Evolutionary conservation across 1,284 basidiomycete species (phyloP), one percentile per base, ranked within the genome.

Genomic region (Leccinum fuscescens): DNA sequence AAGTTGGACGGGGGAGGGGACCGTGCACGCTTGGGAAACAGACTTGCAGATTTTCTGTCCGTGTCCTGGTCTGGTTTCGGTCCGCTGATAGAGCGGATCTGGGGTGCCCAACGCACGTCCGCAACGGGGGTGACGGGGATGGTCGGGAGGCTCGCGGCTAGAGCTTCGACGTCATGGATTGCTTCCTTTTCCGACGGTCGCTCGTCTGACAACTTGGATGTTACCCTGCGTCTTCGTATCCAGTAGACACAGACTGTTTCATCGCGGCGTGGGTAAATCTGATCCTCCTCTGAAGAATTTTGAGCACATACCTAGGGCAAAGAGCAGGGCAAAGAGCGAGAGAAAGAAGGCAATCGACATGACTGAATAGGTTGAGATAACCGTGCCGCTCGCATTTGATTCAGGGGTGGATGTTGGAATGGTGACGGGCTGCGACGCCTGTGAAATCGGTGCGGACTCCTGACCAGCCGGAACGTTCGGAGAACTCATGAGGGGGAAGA

Each of bases 21-120:
- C n/a, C 70, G 66, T 37, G 62, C 57, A 11, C 64, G 71, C 56
- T 60, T 74, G 5, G 55, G 14, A 39, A 46, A 24, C 14, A 17
- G 55, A 0, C 24, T 8, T 31, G 35, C 35, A 4, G 11, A 24
- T 48, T 56, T 64, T 54, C 53, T 66, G 20, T 58, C 55, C 35
- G 31, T 12, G 9, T 35, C 48, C 39, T 58, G 29, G n/a, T 49
- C 54, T 12, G 55, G 44, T 3, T 20, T 37, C 29, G 67, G 66
- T 7, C 72, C 57, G 22, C 63, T 68, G 58, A 71, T 67, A 11
- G 74, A 69, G 9, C 67, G 72, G 60, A 77, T 74, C 57, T 81
- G 79, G 54, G 81, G 80, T 15, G 74, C 68, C 80, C 80, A 82
- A 27, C 72, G 70, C 46, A 72, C 72, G 57, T 75, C 67, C 9